phyloP scores from a whole-genome alignment of 1,284 basidiomycete genomes.

The Irpex sp. region DNA sequence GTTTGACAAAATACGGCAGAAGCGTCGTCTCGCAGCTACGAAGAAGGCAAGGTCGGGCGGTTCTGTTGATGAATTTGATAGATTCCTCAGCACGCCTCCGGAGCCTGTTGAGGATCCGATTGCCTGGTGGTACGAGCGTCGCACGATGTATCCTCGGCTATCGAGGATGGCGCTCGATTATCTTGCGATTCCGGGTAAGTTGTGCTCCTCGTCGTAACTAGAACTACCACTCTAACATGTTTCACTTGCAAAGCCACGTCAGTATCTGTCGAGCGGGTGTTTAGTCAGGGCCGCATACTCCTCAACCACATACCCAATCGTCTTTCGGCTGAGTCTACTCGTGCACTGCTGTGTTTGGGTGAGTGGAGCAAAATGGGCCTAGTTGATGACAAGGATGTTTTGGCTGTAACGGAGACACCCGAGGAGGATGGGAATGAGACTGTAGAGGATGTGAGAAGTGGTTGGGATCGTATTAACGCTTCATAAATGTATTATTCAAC shows the following conservation, averaged over 20 bases:
- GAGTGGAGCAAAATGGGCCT: conserved; percentile 22
- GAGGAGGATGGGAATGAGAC: conserved; percentile 16
- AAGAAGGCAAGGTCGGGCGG: not conserved
- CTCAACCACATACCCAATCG: conserved; percentile 25
- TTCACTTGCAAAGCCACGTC: conserved; percentile 19
- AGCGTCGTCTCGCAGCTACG: not conserved
- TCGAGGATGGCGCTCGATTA: conserved; percentile 27
- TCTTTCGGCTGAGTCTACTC: conserved; percentile 22
- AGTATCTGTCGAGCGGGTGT: conserved; percentile 15
- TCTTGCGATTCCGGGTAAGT: conserved; percentile 30
- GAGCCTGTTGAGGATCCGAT: conserved; percentile 15
- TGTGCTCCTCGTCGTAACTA: not conserved
- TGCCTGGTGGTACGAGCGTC: conserved; percentile 26
- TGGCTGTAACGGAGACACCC: conserved; percentile 8
- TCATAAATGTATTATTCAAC: not conserved
- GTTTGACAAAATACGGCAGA: not conserved
- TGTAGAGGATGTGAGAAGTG: conserved; percentile 8
- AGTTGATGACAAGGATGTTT: conserved; percentile 23
- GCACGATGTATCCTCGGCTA: conserved; percentile 19
- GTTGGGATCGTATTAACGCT: conserved; percentile 22
- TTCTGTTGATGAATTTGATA: conserved; percentile 20
- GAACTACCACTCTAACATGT: not conserved
- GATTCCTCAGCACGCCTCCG: conserved; percentile 14
- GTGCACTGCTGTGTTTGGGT: conserved; percentile 27
- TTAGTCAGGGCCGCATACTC: conserved; percentile 21